Conservation (phyloP, 1,284 basidiomycete species). For the Amylostereum chailletii region DNA sequence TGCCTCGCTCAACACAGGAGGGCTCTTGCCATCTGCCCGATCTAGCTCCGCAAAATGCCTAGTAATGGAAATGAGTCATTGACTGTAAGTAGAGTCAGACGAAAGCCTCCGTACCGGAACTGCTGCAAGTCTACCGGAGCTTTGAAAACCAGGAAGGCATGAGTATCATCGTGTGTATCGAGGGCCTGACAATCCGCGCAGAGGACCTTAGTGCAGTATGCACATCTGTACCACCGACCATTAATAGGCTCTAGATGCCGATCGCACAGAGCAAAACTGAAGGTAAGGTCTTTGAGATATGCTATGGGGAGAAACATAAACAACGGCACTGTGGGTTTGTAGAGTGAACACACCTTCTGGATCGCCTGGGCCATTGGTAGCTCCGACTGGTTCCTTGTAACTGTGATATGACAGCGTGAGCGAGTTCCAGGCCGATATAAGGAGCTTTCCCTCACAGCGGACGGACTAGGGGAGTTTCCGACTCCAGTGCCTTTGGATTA, state of each 20-base stretch:
- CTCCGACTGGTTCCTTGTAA: slow-evolving; percentile 65
- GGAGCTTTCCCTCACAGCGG: slow-evolving; percentile 38
- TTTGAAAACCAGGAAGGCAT: slow-evolving; percentile 84
- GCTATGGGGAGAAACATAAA: slow-evolving; percentile 27
- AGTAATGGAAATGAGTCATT: slow-evolving; percentile 3
- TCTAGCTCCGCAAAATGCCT: slow-evolving; percentile 57
- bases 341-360: slow-evolving; percentile 44
- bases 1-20: slow-evolving; percentile 51
- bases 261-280: slow-evolving; percentile 66
- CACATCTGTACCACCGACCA: slow-evolving; percentile 85
- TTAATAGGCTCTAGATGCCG: slow-evolving; percentile 65
- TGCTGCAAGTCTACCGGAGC: slow-evolving; percentile 55
- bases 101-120: slow-evolving; percentile 36
- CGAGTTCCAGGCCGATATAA: not conserved
- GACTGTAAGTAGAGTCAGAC: not conserved
- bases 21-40: slow-evolving; percentile 32
- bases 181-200: slow-evolving; percentile 72
- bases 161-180: slow-evolving; percentile 73
- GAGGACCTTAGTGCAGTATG: slow-evolving; percentile 75
- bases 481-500: slow-evolving; percentile 44
- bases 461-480: slow-evolving; percentile 53
- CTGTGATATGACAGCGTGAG: slow-evolving; percentile 22
- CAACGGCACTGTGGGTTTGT: slow-evolving; percentile 1
- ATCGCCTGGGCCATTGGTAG: slow-evolving; percentile 31
- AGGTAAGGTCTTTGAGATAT: slow-evolving; percentile 61